A percentile compares a stretch with the other conserved stretches of the same genome.
These are phyloP conservation scores for Lantana camara DNA, from an alignment of 257 asterid genomes.

Conservation along the genomic window DNA sequence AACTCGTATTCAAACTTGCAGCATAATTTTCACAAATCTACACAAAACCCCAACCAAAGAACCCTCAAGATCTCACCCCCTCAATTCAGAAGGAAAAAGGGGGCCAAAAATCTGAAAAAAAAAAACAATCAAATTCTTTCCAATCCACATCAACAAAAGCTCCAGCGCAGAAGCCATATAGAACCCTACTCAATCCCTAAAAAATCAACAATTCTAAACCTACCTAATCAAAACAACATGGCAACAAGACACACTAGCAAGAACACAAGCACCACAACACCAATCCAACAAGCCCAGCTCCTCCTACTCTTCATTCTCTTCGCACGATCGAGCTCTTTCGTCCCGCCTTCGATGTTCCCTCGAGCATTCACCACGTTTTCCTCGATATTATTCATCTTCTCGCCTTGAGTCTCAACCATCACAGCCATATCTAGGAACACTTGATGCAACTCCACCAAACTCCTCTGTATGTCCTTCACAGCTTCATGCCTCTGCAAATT, in stretches of 20 bases:
- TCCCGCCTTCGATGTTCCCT: constrained; percentile 41
- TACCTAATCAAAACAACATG: constrained; percentile 50
- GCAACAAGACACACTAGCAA: constrained; percentile 60
- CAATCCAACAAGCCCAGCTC: constrained; percentile 68
- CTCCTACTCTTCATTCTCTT: constrained; percentile 47
- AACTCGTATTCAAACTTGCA: not conserved
- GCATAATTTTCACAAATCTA: not conserved
- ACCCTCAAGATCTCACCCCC: not conserved
- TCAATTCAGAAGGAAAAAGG: not conserved
- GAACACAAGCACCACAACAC: constrained; percentile 50
- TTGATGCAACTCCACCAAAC: constrained; percentile 70
- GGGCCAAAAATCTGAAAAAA: too few relatives aligned
- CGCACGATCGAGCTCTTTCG: constrained; percentile 66
- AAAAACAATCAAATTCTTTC: not conserved
- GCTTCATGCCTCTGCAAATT: constrained; percentile 61
- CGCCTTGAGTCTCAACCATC: constrained; percentile 83
- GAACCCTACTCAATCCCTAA: too few relatives aligned
- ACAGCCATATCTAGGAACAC: constrained; percentile 91
- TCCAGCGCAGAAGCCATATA: too few relatives aligned
- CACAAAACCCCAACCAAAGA: not conserved
- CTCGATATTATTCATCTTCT: constrained; percentile 73
- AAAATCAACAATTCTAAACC: not conserved
- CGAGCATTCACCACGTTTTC: constrained; percentile 64
- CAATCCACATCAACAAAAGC: not conserved
- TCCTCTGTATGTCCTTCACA: constrained; percentile 66